phyloP scores from a whole-genome alignment of 345 rosid genomes.

The Pistacia integerrima region DNA sequence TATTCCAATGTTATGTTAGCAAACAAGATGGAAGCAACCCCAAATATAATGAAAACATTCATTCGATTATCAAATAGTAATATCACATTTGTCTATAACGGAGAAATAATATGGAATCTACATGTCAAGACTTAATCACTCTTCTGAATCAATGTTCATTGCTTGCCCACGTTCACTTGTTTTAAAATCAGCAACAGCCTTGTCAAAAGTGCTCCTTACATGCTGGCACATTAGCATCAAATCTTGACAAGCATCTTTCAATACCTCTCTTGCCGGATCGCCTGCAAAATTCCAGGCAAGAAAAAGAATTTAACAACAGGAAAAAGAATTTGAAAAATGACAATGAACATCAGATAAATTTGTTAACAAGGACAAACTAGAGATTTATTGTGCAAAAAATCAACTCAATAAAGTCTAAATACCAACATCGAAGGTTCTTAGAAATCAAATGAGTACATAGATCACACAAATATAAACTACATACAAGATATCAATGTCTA shows the following conservation, averaged over 20 bases:
- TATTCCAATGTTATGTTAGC: not conserved
- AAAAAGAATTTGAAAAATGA: not conserved
- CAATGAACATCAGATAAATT: not conserved
- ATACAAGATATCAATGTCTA: not conserved
- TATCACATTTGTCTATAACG: not conserved
- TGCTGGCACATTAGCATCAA: constrained; percentile 78
- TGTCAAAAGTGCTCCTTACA: constrained; percentile 67
- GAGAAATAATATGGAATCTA: not conserved
- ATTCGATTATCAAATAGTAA: not conserved
- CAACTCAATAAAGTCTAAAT: not conserved
- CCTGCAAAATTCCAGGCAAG: constrained; percentile 43
- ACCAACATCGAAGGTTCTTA: not conserved
- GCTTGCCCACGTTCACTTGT: constrained; percentile 15
- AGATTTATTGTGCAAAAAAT: not conserved
- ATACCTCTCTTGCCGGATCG: constrained; percentile 77
- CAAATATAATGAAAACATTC: not conserved
- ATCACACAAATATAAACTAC: not conserved
- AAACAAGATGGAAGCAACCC: not conserved
- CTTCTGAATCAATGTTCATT: constrained; percentile 22
- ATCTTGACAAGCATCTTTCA: constrained; percentile 82
- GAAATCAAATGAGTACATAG: not conserved
- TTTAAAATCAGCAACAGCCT: constrained; percentile 50
- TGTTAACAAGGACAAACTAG: not conserved
- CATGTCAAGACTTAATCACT: constrained; percentile 14
- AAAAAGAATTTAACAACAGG: not conserved